Percentiles rank a stretch among this genome's conserved stretches.
phyloP scores from a whole-genome alignment of 176 grass and related monocot species.

The Puccinellia tenuiflora region DNA sequence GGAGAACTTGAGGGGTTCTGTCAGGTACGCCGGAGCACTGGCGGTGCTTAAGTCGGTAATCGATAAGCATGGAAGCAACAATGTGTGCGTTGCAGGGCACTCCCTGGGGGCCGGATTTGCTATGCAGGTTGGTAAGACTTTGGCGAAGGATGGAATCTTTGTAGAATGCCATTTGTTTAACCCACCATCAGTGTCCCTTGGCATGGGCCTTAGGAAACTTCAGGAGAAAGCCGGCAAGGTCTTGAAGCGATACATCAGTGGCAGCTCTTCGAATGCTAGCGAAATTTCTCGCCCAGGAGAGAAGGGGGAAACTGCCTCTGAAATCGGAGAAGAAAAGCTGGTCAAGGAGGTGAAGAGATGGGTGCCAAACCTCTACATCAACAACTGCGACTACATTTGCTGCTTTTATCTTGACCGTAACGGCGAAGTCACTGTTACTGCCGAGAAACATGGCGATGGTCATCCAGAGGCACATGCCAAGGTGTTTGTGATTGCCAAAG shows the following conservation, averaged over 20 bases:
- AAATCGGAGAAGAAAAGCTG: slow-evolving; percentile 28
- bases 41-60: slow-evolving; percentile 48
- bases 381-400: slow-evolving; percentile 73
- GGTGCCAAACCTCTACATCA: slow-evolving; percentile 81
- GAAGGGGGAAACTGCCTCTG: not conserved
- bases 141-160: slow-evolving; percentile 61
- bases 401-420: slow-evolving; percentile 55
- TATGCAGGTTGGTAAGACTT: slow-evolving; percentile 62
- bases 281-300: not conserved
- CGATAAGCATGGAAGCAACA: slow-evolving; percentile 42
- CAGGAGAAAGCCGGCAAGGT: slow-evolving; percentile 40
- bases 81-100: slow-evolving; percentile 69
- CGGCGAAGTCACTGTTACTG: slow-evolving; percentile 28
- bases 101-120: slow-evolving; percentile 73
- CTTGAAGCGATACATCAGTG: slow-evolving; percentile 32
- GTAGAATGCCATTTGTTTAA: slow-evolving; percentile 85
- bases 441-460: not conserved
- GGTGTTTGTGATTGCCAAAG: slow-evolving; percentile 59
- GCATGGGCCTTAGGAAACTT: slow-evolving; percentile 48
- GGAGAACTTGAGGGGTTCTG: slow-evolving; percentile 71
- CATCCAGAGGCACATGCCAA: slow-evolving; percentile 16
- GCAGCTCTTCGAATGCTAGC: slow-evolving; percentile 3
- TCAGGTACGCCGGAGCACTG: slow-evolving; percentile 64
- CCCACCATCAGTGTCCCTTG: slow-evolving; percentile 73
- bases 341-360: slow-evolving; percentile 69